Percentiles rank a stretch among this genome's conserved stretches.
These are phyloP conservation scores for Kwoniella shivajii DNA, from an alignment of 1,284 basidiomycete species.

Conservation along the genomic window DNA sequence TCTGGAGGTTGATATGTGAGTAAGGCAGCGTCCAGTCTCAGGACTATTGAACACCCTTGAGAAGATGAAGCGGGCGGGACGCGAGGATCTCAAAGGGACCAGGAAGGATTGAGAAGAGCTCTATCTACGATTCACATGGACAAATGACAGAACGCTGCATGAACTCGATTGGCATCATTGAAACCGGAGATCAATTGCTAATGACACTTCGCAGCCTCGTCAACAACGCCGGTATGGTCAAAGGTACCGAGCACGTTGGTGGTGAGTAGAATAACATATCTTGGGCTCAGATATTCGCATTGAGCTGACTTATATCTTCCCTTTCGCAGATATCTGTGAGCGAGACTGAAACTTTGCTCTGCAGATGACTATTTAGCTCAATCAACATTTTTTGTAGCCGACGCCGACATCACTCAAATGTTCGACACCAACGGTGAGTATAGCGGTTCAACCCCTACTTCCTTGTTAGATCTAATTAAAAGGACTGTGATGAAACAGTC, in stretches of 20 bases:
- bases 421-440: slow-evolving; percentile 73
- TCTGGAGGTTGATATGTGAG: slow-evolving; percentile 48
- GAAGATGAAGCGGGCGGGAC: no score
- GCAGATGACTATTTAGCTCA: background rate
- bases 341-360: background rate
- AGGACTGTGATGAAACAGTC: slow-evolving; percentile 29
- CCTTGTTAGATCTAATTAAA: no score
- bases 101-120: no score
- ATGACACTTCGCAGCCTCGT: slow-evolving; percentile 45
- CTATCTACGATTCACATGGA: no score
- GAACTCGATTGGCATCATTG: no score
- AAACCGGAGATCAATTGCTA: no score
- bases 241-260: slow-evolving; percentile 51
- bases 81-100: no score
- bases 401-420: slow-evolving; percentile 63
- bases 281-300: background rate
- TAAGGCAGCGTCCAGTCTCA: no score
- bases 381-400: slow-evolving; percentile 17
- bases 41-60: no score
- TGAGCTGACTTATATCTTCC: slow-evolving; percentile 3
- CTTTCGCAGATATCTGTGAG: slow-evolving; percentile 36
- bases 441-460: no score
- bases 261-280: slow-evolving; percentile 28
- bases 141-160: no score
- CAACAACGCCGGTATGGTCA: slow-evolving; percentile 55